Conservation (phyloP, 2,329 filamentous ascomycete genomes). For the Colletotrichum truncatum region DNA sequence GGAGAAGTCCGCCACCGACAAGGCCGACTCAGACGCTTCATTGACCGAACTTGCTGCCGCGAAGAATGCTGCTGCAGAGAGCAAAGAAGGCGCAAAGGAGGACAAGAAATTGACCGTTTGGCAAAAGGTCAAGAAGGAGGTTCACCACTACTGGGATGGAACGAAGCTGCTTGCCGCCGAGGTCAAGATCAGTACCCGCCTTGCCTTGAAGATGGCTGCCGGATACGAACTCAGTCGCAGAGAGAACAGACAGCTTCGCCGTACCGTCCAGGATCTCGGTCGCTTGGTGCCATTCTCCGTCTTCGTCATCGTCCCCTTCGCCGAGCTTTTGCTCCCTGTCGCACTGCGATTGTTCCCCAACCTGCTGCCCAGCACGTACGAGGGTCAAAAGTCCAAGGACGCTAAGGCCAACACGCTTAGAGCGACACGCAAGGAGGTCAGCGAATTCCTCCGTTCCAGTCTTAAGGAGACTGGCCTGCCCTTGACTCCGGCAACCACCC, state of each 20-base stretch:
- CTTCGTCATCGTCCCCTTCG: conserved; percentile 96
- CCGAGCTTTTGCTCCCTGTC: conserved; percentile 89
- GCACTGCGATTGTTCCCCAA: conserved; percentile 97
- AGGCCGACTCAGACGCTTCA: conserved; percentile 50
- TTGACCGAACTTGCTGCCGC: conserved; percentile 71
- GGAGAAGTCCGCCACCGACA: conserved; percentile 41
- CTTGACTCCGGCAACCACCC: conserved; percentile 82
- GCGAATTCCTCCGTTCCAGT: conserved; percentile 86
- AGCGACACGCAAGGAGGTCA: conserved; percentile 92
- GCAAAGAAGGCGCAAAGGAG: conserved; percentile 72
- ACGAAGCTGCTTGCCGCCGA: conserved; percentile 94
- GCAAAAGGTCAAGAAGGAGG: conserved; percentile 96
- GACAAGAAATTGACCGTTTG: conserved; percentile 87
- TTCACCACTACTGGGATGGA: conserved; percentile 96
- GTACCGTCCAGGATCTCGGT: conserved; percentile 92
- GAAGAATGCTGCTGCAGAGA: conserved; percentile 69
- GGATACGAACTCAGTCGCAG: conserved; percentile 95
- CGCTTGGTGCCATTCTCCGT: conserved; percentile 95
- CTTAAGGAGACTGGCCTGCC: conserved; percentile 93
- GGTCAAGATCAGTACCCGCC: conserved; percentile 88
- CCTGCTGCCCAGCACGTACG: conserved; percentile 95
- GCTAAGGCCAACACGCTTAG: conserved; percentile 84
- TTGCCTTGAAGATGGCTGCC: conserved; percentile 96
- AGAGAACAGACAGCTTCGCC: conserved; percentile 90
- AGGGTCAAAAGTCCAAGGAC: conserved; percentile 90